Conservation (phyloP, 495 filamentous ascomycete genomes). For the Penicillium egyptiacum region DNA sequence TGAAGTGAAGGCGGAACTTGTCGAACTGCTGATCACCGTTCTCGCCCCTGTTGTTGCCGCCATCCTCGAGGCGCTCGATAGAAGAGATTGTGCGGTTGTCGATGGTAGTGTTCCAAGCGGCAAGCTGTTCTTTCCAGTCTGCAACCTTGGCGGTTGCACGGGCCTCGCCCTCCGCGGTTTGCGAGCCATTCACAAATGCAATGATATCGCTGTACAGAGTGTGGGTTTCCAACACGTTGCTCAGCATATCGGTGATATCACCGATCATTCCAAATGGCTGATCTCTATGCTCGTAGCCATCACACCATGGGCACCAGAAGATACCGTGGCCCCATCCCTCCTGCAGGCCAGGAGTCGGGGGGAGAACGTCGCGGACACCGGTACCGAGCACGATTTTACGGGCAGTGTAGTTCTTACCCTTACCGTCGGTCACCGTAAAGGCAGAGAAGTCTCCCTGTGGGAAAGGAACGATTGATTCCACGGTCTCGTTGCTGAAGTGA, state of each 20-base stretch:
- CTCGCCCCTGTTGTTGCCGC: conserved; percentile 34
- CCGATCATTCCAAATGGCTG: conserved; percentile 55
- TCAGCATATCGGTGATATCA: conserved; percentile 41
- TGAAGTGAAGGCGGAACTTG: conserved; percentile 55
- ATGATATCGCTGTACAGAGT: conserved; percentile 46
- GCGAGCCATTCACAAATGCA: conserved; percentile 56
- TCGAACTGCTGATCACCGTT: conserved; percentile 42
- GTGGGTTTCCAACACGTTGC: conserved; percentile 47
- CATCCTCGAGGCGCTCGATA: conserved; percentile 49
- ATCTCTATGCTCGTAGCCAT: conserved; percentile 59
- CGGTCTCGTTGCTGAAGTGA: conserved; percentile 50
- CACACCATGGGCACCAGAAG: conserved; percentile 64
- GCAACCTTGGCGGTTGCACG: conserved; percentile 39
- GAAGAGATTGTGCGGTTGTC: conserved; percentile 54
- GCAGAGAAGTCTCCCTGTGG: conserved; percentile 33
- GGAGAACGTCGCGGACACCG: conserved; percentile 54
- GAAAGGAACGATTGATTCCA: conserved; percentile 43
- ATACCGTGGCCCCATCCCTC: conserved; percentile 58
- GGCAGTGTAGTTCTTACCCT: conserved; percentile 39
- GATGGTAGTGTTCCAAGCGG: conserved; percentile 47
- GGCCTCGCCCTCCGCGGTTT: conserved; percentile 42
- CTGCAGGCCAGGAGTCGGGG: conserved; percentile 49
- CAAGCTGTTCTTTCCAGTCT: conserved; percentile 48
- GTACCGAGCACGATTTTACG: conserved; percentile 57
- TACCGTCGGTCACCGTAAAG: conserved; percentile 44